Evolutionary conservation across 2,329 filamentous ascomycete genomes (phyloP).

Genomic region (Ascocoryne sarcoides): DNA sequence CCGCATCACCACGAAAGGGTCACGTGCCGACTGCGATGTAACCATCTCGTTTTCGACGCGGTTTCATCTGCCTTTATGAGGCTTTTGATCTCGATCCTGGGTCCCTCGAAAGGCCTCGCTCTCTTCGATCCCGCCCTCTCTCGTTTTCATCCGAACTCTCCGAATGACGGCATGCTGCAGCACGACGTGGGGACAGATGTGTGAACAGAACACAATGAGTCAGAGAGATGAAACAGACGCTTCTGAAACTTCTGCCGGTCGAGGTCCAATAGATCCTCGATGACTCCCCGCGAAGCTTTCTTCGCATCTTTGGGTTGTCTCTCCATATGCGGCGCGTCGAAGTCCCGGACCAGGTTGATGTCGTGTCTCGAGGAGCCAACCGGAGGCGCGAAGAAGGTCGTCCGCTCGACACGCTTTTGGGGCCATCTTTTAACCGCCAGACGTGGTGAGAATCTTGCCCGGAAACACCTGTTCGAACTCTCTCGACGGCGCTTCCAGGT

Average conservation of each 20-base stretch:
- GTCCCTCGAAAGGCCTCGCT: too few species aligned
- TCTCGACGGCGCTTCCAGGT: conserved; percentile 17
- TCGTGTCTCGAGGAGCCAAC: conserved; percentile 21
- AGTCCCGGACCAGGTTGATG: conserved; percentile 10
- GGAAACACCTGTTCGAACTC: background rate
- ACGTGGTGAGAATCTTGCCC: conserved; percentile 2
- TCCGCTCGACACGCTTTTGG: conserved; percentile 23
- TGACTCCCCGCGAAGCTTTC: conserved; percentile 13
- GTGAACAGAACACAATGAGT: conserved; percentile 22
- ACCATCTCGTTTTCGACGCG: too few species aligned
- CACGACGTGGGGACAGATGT: conserved; percentile 15
- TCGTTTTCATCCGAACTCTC: conserved; percentile 4
- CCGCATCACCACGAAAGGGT: too few species aligned
- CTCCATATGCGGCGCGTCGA: conserved; percentile 22
- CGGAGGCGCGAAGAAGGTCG: conserved; percentile 3
- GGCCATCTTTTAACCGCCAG: conserved; percentile 18
- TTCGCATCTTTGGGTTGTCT: conserved; percentile 8
- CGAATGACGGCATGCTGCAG: conserved; percentile 18
- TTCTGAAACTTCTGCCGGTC: conserved; percentile 19
- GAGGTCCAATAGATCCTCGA: conserved; percentile 12
- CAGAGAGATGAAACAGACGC: conserved; percentile 23
- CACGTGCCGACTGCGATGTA: too few species aligned
- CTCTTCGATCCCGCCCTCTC: conserved; percentile 4
- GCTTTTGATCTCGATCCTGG: conserved; percentile 7
- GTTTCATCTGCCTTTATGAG: too few species aligned